Conservation (phyloP, 2,329 filamentous ascomycete genomes). For the Cylindrodendrum hubeiense region DNA sequence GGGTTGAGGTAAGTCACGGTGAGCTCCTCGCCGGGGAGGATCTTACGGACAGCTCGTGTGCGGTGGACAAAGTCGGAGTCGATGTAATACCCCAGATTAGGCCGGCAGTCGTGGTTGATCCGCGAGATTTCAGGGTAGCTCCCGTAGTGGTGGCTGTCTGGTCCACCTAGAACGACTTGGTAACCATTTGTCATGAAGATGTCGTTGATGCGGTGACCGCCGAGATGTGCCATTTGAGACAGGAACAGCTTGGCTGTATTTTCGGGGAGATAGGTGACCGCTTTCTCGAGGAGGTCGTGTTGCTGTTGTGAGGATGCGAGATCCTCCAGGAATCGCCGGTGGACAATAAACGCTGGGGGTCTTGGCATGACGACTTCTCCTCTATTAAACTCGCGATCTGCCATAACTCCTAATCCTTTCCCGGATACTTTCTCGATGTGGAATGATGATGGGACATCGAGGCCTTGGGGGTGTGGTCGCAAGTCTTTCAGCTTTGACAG, state of each 20-base stretch:
- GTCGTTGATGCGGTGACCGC: conserved; percentile 8
- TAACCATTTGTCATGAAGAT: conserved; percentile 11
- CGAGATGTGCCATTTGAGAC: neutral
- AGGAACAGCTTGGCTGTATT: conserved; percentile 1
- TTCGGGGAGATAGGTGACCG: neutral
- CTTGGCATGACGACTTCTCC: conserved; percentile 10
- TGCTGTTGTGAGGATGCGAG: neutral
- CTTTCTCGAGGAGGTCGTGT: conserved; percentile 4
- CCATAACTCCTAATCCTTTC: conserved; percentile 14
- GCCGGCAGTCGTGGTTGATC: conserved; percentile 19
- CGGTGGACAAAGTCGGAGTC: conserved; percentile 7
- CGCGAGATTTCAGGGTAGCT: conserved; percentile 10
- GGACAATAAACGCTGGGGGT: conserved; percentile 4
- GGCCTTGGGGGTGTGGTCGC: neutral
- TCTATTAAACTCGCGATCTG: neutral
- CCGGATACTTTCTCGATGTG: conserved; percentile 6
- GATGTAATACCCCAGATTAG: conserved; percentile 18
- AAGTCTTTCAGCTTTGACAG: neutral
- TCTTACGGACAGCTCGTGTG: neutral
- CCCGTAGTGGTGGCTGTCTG: neutral
- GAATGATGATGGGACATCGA: neutral
- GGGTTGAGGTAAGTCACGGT: conserved; percentile 18
- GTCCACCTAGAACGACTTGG: neutral
- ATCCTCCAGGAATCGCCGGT: neutral
- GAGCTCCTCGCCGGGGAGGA: conserved; percentile 12